Percentiles rank a stretch among this genome's conserved stretches.
phyloP scores from a whole-genome alignment of 75 land plant genomes.

The Isoetes taiwanensis region DNA sequence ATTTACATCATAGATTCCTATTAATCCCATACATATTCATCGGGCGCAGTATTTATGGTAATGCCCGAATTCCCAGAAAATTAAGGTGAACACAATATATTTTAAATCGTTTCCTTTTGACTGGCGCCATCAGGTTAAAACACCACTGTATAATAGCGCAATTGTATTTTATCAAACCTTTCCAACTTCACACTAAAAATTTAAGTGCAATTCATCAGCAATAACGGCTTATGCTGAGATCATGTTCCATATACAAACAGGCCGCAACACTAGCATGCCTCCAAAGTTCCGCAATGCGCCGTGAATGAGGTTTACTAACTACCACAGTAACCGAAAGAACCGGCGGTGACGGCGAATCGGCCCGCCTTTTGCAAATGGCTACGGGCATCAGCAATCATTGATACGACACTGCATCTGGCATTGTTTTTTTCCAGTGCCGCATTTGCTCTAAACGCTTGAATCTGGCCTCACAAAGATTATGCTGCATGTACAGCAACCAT shows the following conservation, averaged over 20 bases:
- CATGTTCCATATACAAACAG: neutral
- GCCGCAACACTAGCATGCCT: constrained; percentile 1
- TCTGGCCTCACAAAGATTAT: neutral
- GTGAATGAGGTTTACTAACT: constrained; percentile 10
- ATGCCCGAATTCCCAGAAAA: neutral
- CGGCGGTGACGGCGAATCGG: neutral
- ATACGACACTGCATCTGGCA: constrained; percentile 3
- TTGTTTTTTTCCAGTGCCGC: neutral
- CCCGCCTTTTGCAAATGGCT: neutral
- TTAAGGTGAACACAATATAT: neutral
- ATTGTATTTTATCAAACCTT: constrained; percentile 1
- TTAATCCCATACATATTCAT: constrained; percentile 7
- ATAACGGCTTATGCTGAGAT: neutral
- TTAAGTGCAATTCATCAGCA: neutral
- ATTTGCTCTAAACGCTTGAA: constrained; percentile 10
- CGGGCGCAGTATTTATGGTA: neutral
- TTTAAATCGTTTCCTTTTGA: neutral
- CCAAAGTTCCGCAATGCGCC: constrained; percentile 7
- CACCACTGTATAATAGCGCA: constrained; percentile 9
- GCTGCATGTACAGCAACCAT: constrained; percentile 9
- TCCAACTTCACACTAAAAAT: constrained; percentile 12
- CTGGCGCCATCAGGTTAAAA: neutral
- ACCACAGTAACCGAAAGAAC: constrained; percentile 2
- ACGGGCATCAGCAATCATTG: constrained; percentile 4
- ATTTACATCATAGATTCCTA: neutral